These are phyloP conservation scores for Ziziphus jujuba DNA, from an alignment of 306 rosid species.

Conservation along the genomic window DNA sequence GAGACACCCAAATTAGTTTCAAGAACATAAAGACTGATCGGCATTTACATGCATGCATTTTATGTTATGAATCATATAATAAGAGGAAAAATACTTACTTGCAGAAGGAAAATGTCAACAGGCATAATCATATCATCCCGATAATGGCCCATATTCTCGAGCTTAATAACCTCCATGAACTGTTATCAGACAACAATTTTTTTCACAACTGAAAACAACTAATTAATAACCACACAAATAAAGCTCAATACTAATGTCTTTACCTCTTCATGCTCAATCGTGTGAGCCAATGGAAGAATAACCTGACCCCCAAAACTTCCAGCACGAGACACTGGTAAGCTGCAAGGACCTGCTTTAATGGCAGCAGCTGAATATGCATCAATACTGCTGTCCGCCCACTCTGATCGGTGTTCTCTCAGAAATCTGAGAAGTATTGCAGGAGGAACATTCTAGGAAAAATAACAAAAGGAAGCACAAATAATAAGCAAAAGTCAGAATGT, in stretches of 20 bases:
- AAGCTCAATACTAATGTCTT: slow-evolving; percentile 13
- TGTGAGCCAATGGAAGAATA: slow-evolving; percentile 95
- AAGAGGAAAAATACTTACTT: slow-evolving; percentile 52
- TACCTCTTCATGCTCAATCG: slow-evolving; percentile 97
- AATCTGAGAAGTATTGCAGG: slow-evolving; percentile 93
- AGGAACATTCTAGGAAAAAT: slow-evolving; percentile 75
- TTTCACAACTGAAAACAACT: not conserved
- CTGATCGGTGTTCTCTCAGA: slow-evolving; percentile 91
- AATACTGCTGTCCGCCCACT: slow-evolving; percentile 98
- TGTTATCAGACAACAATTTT: slow-evolving; percentile 39
- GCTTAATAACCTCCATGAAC: slow-evolving; percentile 97
- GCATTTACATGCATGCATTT: not conserved
- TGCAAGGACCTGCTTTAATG: slow-evolving; percentile 81
- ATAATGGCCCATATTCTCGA: slow-evolving; percentile 90
- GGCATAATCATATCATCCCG: slow-evolving; percentile 90
- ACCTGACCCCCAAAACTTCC: slow-evolving; percentile 93
- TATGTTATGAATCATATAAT: not conserved
- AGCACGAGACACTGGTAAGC: slow-evolving; percentile 61
- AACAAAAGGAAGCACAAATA: slow-evolving; percentile 15
- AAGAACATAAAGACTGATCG: too few species aligned
- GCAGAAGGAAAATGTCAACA: slow-evolving; percentile 89
- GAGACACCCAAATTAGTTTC: too few species aligned
- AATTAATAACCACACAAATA: not conserved
- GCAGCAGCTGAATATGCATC: slow-evolving; percentile 98
- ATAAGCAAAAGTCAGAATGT: not conserved